Conservation (phyloP, 768 basidiomycete genomes). For the Gautieria morchelliformis region DNA sequence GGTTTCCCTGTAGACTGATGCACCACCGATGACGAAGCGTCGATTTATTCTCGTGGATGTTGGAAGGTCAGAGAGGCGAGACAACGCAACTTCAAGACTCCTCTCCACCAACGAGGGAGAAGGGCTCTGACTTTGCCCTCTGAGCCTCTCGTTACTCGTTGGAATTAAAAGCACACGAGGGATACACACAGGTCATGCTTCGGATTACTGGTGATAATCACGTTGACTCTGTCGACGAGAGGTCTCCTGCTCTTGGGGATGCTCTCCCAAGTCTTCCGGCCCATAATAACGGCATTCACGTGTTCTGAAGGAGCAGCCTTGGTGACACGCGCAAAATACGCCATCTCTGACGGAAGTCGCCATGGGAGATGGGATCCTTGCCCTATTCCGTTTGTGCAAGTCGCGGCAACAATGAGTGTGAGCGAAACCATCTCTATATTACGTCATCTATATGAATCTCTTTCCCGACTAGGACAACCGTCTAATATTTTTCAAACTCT, state of each 20-base stretch:
- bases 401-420: slow-evolving; percentile 92
- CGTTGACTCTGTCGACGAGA: slow-evolving; percentile 61
- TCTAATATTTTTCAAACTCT: too few species aligned
- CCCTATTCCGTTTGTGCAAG: slow-evolving; percentile 81
- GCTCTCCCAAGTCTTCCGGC: slow-evolving; percentile 95
- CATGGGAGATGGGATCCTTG: slow-evolving; percentile 70
- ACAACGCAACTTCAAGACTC: slow-evolving; percentile 35
- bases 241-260: slow-evolving; percentile 83
- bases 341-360: slow-evolving; percentile 81
- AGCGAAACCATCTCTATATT: slow-evolving; percentile 25
- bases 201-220: slow-evolving; percentile 60
- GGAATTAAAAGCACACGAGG: not conserved
- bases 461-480: too few species aligned
- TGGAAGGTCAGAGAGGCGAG: slow-evolving; percentile 17
- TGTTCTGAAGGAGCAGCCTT: slow-evolving; percentile 42
- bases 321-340: slow-evolving; percentile 83
- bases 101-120: slow-evolving; percentile 28
- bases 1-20: slow-evolving; percentile 67
- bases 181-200: slow-evolving; percentile 52
- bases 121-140: not conserved
- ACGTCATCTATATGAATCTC: too few species aligned
- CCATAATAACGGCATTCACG: slow-evolving; percentile 85
- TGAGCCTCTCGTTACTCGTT: not conserved
- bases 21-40: slow-evolving; percentile 88
- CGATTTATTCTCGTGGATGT: slow-evolving; percentile 33